A percentile compares a stretch with the other conserved stretches of the same genome.
These are phyloP conservation scores for Dendrobium nobile DNA, from an alignment of 106 monocot species.

Conservation along the genomic window DNA sequence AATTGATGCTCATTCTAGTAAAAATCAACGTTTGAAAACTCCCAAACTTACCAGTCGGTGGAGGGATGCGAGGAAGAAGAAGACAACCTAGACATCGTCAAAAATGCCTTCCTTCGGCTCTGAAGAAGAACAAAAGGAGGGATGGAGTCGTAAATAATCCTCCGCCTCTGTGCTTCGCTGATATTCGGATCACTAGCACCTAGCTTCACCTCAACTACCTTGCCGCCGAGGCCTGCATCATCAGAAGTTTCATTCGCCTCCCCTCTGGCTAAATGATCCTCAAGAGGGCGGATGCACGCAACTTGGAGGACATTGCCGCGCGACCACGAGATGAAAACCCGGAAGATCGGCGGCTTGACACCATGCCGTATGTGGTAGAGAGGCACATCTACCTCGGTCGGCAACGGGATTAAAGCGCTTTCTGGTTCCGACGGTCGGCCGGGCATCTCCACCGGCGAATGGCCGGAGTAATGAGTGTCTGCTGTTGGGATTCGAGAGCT, in stretches of 20 bases:
- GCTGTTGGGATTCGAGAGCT: background rate
- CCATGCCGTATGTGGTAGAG: conserved; percentile 57
- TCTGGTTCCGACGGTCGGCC: conserved; percentile 38
- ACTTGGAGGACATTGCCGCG: conserved; percentile 74
- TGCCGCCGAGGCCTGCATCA: conserved; percentile 38
- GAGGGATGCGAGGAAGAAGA: conserved; percentile 18
- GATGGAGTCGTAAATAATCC: conserved; percentile 74
- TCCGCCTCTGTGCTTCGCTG: conserved; percentile 53
- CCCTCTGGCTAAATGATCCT: background rate
- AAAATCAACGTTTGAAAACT: background rate
- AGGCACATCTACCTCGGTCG: conserved; percentile 19
- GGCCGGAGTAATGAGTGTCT: background rate
- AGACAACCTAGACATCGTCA: conserved; percentile 29
- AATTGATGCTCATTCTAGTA: background rate
- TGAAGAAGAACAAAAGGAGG: conserved; percentile 79
- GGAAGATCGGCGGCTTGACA: conserved; percentile 50
- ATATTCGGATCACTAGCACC: conserved; percentile 29
- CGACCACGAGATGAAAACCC: conserved; percentile 66
- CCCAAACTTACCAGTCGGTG: conserved; percentile 37
- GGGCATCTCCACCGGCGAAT: conserved; percentile 35
- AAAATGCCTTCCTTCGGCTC: conserved; percentile 52
- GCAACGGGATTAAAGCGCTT: conserved; percentile 37
- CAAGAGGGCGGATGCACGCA: conserved; percentile 51
- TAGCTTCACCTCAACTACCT: conserved; percentile 55
- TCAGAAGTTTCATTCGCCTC: conserved; percentile 28